Evolutionary conservation across 352 stramenopile genomes (phyloP), one percentile per base, ranked within the genome.

Genomic region (Globisporangium carolinianum): DNA sequence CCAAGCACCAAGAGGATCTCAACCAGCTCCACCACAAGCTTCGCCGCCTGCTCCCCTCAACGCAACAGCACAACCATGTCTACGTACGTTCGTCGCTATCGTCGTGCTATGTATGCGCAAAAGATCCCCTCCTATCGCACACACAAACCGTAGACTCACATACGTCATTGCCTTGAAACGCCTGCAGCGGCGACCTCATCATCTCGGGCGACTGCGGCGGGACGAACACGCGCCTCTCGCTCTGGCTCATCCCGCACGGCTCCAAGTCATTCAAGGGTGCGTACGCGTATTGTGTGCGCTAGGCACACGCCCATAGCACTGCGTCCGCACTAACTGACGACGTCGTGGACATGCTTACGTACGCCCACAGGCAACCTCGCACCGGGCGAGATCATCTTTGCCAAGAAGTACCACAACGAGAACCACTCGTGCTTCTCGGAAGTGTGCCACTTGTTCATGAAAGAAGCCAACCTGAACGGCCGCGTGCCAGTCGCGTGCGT

Each of bases 131-230:
- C 47, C 18, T 51, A 9, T 52, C 10, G n/a, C 5, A 5, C 42
- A 6, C 42, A 17, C 45, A 15, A 6, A 14, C 8, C 24, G 24
- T 24, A 24, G 24, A 24, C 24, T 24, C 24, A 24, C 24, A 24
- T 24, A 24, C 24, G 2, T 24, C 24, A 24, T 24, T 24, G 24
- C 24, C 24, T 3, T 24, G 4, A 41, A 37, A 48, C 37, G 18
- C 42, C 7, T 36, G 43, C 24, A 88, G 79, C 42, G 75, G 78
- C 54, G 81, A 93, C 63, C 66, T 93, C 18, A 86, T 94, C 54
- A 87, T 94, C 42, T 91, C 82, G 10, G 97, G 91, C 53, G 97
- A 99, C 76, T 97, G 98, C 61, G 97, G 97, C 62, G 97, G 97
- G 62, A 99, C 97, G 59, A 98, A 98, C 76, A 97, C 90, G 60